Percentiles rank a stretch among this genome's conserved stretches.
Conservation (phyloP, 441 rosid species). For the Croton laevigatus region DNA sequence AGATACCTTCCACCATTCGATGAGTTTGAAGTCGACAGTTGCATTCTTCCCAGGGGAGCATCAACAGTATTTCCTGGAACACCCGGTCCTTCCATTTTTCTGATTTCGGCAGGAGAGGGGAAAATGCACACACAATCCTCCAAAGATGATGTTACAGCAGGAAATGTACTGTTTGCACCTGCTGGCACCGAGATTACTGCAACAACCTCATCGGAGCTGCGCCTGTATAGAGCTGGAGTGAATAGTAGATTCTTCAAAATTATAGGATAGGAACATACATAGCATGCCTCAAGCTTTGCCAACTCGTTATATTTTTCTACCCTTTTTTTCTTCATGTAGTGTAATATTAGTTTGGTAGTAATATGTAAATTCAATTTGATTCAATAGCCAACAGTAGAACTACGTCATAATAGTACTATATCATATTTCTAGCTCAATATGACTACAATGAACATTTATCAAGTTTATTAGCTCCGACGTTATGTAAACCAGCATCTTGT, state of each 20-base stretch:
- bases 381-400: not conserved
- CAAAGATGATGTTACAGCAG: slow-evolving; percentile 33
- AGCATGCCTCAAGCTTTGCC: slow-evolving; percentile 1
- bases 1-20: slow-evolving; percentile 69
- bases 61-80: slow-evolving; percentile 49
- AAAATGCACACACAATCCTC: slow-evolving; percentile 27
- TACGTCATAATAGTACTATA: too few relatives aligned
- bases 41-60: slow-evolving; percentile 46
- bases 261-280: slow-evolving; percentile 5
- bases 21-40: slow-evolving; percentile 63
- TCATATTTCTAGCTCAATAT: not conserved
- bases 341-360: slow-evolving; percentile 2
- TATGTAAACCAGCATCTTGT: too few relatives aligned
- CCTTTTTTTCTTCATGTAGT: not conserved
- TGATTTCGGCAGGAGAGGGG: slow-evolving; percentile 50
- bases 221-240: slow-evolving; percentile 65
- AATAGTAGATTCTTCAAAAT: slow-evolving; percentile 47
- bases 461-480: too few relatives aligned
- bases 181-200: slow-evolving; percentile 41
- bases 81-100: slow-evolving; percentile 58
- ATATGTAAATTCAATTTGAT: slow-evolving; percentile 19
- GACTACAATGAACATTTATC: too few relatives aligned
- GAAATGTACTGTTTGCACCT: slow-evolving; percentile 65
- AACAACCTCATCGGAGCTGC: slow-evolving; percentile 41
- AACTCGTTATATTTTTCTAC: not conserved